Evolutionary conservation across 305 asterid genomes (phyloP), one percentile per base, ranked within the genome.

Genomic region (Fraxinus albicans): DNA sequence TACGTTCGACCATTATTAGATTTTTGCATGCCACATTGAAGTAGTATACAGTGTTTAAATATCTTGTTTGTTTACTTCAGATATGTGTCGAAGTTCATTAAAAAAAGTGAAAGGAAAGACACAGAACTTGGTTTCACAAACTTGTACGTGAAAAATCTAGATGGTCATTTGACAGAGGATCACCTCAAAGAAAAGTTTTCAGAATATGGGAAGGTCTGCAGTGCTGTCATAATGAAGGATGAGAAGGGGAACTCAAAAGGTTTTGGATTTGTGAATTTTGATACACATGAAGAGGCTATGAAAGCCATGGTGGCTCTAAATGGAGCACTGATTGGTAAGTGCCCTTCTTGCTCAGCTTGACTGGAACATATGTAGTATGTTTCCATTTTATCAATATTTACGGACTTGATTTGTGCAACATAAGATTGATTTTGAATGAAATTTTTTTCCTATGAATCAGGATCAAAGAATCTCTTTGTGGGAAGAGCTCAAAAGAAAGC

Each of bases 231-330:
- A 60, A 81, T 88, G 87, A 89, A 83, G 80, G 88, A 89, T 82
- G 74, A 76, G 42, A 81, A 83, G 21, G 90, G 89, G 47, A 87
- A 80, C 38, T 86, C 92, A 4, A 88, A 74, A 86, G 90, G 92
- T 33, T 89, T 80, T 36, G 92, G 92, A 31, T 88, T 87, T 84
- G 88, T 91, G 27, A 80, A 85, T 65, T 91, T 86, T 72, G 86
- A 81, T 67, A 79, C 91, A 6, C 86, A 86, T 83, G 91, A 88
- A 85, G 86, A 78, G 7, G 91, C 91, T 60, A 79, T 78, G 79
- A 83, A 82, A 76, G 94, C 91, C 3, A 25, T 87, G 84, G 82
- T 73, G 84, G 83, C 79, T 84, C 73, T 86, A 40, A 78, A 91
- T 82, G 91, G 90, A 79, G 55, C 83, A 69, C 76, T 53, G 42